Base-by-base conservation (phyloP, 1,284 basidiomycete species). In the Termitomyces sp. region DNA sequence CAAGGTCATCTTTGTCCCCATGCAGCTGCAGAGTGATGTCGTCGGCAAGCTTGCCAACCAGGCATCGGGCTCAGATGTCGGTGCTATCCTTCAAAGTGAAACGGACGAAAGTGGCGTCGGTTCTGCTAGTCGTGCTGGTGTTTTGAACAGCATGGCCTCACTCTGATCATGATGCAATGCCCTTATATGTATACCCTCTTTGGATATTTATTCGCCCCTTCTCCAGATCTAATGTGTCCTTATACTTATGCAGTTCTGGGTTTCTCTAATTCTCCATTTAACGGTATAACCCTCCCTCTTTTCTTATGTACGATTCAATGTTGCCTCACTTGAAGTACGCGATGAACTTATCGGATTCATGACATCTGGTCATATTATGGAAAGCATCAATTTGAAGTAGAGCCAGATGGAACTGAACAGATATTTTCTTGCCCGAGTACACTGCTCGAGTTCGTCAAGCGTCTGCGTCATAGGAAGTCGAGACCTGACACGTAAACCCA, bases 1-100 rank as follows among this genome's bases (percentile, higher is more conserved):
- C 77, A 98, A 98, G 75, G 92, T 95, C 62, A 82, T 96, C 56
- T 96, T 97, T 65, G 93, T 94, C 21, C 92, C 92, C n/a, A 94
- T 94, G 92, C 87, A 90, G 60, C 77, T 92, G 38, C 89, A 92
- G 70, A 86, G 79, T 63, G 88, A 92, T 60, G 71, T 90, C 34
- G 72, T 75, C 17, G 73, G 76, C 40, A 80, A 85, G 61, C 59
- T 86, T 43, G 61, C 72, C 1, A 63, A 60, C 17, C 61, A 67
- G 31, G 59, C 62, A 21, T 73, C 78, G 4, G 72, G 73, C 15
- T 73, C 75, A 12, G 69, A 67, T 30, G 7, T 68, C 15, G 68
- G 62, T 13, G 63, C 65, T 21, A 56, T 70, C 49, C 57, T 75
- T 8, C 67, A 68, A 31, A 73, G 72, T 24, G 82, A 82, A 65